phyloP scores from a whole-genome alignment of 331 rosid species.

The Malus hybrid region DNA sequence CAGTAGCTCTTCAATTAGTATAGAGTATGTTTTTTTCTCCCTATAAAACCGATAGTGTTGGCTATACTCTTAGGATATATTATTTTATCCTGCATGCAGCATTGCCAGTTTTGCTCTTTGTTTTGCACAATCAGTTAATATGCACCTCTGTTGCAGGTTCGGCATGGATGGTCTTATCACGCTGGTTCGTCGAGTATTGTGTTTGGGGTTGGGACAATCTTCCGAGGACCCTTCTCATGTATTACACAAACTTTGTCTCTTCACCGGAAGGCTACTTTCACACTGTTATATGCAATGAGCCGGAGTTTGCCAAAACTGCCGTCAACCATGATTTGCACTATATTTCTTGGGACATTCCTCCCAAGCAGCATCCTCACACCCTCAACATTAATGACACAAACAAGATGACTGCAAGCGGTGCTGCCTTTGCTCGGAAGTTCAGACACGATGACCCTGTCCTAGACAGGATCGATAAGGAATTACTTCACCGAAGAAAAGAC shows the following conservation, averaged over 20 bases:
- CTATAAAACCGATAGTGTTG: neutral
- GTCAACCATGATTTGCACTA: slow-evolving; percentile 79
- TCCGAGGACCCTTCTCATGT: slow-evolving; percentile 89
- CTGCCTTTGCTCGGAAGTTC: slow-evolving; percentile 85
- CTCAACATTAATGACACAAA: slow-evolving; percentile 63
- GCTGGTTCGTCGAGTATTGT: slow-evolving; percentile 62
- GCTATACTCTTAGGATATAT: neutral
- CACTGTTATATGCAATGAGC: slow-evolving; percentile 78
- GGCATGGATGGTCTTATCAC: slow-evolving; percentile 90
- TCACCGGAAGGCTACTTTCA: slow-evolving; percentile 98
- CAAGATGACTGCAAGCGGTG: slow-evolving; percentile 64
- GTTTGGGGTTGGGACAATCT: slow-evolving; percentile 97
- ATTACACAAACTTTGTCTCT: slow-evolving; percentile 80
- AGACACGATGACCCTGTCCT: slow-evolving; percentile 44
- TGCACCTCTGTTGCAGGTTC: slow-evolving; percentile 56
- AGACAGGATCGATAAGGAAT: slow-evolving; percentile 55
- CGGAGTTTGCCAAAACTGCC: slow-evolving; percentile 57
- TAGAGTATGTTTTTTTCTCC: neutral
- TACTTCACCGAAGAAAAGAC: slow-evolving; percentile 38
- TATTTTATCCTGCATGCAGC: neutral
- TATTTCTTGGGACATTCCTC: slow-evolving; percentile 87
- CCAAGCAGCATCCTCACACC: slow-evolving; percentile 77
- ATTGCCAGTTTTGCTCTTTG: neutral
- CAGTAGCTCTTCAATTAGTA: neutral
- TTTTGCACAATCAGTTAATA: neutral